Evolutionary conservation across 495 filamentous ascomycete species (phyloP), one percentile per base, ranked within the genome.

Genomic region (Parachaetomium inaequale): DNA sequence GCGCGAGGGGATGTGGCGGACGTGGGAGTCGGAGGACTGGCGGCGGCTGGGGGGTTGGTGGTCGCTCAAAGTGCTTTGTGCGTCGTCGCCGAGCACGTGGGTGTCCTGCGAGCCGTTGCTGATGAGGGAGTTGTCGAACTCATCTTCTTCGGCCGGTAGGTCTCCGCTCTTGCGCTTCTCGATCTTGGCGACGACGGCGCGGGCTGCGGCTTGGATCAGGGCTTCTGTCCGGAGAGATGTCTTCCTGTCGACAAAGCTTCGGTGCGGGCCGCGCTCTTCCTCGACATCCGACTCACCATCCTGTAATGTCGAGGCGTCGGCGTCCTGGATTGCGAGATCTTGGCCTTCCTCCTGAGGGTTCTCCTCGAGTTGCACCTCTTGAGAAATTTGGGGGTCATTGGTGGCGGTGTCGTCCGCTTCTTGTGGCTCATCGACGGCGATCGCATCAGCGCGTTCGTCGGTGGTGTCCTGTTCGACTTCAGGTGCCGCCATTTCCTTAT

Each of bases 151-250:
- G 7, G 15, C 38, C 0, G 47, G 28, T 8, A 26, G 1, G 45
- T 58, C 23, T 6, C 32, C 40, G 49, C 34, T 55, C 11, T 62
- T 63, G 19, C 72, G 68, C 19, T 70, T 55, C 45, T 76, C 77
- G 25, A 78, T 71, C 46, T 66, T 74, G 25, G 69, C 72, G 10
- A 77, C 68, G 1, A 79, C 73, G 14, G 68, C 73, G n/a, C 74
- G 65, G 14, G 77, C 77, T 1, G 77, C 76, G n/a, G 72, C 75
- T 32, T 78, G 74, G 49, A 79, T 78, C 28, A 78, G 66, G 25
- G 77, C 76, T 56, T 78, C 72, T 3, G 73, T 73, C 0, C 72
- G 61, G 17, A 72, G 66, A 1, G 71, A 74, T 0, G 66, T 63
- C 32, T 70, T 70, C 21, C 71, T 51, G 6, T 69, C 60, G 34